Conservation (phyloP, 2,329 filamentous ascomycete genomes). For the Ascochyta fabae region DNA sequence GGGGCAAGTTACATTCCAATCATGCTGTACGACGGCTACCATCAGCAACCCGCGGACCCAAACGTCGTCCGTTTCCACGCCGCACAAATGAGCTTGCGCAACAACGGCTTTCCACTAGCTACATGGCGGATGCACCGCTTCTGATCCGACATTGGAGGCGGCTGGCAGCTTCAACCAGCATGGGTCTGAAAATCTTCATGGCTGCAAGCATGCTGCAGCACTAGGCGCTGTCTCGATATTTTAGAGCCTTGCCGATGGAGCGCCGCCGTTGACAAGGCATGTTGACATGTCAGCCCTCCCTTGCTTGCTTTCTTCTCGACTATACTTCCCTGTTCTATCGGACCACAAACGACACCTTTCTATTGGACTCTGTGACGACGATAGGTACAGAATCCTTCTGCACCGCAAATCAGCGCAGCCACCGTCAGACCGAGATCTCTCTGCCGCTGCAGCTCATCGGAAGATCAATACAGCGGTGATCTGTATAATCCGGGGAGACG, state of each 20-base stretch:
- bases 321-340: slow-evolving; percentile 26
- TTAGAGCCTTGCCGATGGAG: slow-evolving; percentile 40
- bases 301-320: slow-evolving; percentile 42
- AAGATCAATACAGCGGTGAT: slow-evolving; percentile 33
- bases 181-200: slow-evolving; percentile 25
- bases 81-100: slow-evolving; percentile 38
- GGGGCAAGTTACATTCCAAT: slow-evolving; percentile 42
- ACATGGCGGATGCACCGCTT: slow-evolving; percentile 35
- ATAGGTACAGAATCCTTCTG: slow-evolving; percentile 33
- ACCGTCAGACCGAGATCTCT: slow-evolving; percentile 34
- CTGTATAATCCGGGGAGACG: slow-evolving; percentile 35
- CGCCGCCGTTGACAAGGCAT: slow-evolving; percentile 31
- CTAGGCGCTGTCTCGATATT: slow-evolving; percentile 31
- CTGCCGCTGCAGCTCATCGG: slow-evolving; percentile 30
- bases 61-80: slow-evolving; percentile 25
- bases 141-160: slow-evolving; percentile 33
- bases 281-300: slow-evolving; percentile 42
- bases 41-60: slow-evolving; percentile 27
- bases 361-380: slow-evolving; percentile 12
- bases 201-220: slow-evolving; percentile 37
- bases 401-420: slow-evolving; percentile 27
- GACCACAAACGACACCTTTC: slow-evolving; percentile 10
- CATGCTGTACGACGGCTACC: slow-evolving; percentile 37
- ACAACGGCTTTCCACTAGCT: slow-evolving; percentile 40
- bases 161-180: slow-evolving; percentile 19